phyloP scores from a whole-genome alignment of 108 stramenopile species.

The Nitzschia sp. region DNA sequence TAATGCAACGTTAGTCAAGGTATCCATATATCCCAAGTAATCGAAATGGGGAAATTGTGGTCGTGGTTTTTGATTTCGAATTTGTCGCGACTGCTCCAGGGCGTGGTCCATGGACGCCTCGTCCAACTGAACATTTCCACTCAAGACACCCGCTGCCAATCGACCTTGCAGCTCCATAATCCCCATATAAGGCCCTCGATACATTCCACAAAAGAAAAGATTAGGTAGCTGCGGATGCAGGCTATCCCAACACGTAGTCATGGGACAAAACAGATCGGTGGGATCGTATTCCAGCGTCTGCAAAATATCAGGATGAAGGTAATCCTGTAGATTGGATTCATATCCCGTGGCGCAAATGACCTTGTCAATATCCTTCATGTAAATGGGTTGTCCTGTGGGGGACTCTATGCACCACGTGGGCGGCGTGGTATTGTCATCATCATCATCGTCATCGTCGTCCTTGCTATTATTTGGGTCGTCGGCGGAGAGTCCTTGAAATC shows the following conservation, averaged over 20 bases:
- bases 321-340: conserved; percentile 34
- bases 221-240: conserved; percentile 59
- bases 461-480: conserved; percentile 1
- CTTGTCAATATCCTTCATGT: conserved; percentile 31
- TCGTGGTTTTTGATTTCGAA: conserved; percentile 43
- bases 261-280: conserved; percentile 42
- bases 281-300: conserved; percentile 51
- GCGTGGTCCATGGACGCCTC: conserved; percentile 26
- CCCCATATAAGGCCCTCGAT: conserved; percentile 72
- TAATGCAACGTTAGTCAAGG: conserved; percentile 30
- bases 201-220: conserved; percentile 68
- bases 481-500: conserved; percentile 39
- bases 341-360: conserved; percentile 67
- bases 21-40: conserved; percentile 61
- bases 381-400: conserved; percentile 7
- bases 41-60: conserved; percentile 73
- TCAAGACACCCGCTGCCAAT: conserved; percentile 44
- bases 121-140: conserved; percentile 32
- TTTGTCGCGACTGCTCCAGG: conserved; percentile 34
- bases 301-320: conserved; percentile 43
- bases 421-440: too few species aligned
- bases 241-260: conserved; percentile 53
- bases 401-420: conserved; percentile 3
- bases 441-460: not conserved
- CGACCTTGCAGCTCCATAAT: conserved; percentile 67